Base-by-base conservation (phyloP, 192 early-diverging fungal genomes). In the Entomortierella parvispora region DNA sequence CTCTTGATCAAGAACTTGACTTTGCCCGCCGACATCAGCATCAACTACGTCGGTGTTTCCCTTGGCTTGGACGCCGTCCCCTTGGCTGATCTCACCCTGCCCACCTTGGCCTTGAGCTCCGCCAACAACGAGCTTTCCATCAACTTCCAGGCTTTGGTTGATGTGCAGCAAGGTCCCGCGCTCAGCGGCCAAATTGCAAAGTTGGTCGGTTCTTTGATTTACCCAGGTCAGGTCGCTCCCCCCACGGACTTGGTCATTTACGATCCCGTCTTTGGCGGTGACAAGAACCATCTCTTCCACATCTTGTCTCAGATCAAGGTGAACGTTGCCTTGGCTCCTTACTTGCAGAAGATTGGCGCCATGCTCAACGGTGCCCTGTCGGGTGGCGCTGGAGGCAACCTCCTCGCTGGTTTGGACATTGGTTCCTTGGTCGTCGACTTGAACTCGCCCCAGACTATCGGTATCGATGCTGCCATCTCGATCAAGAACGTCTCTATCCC, bases 251-350 rank as follows among this genome's bases (percentile, higher is more conserved):
- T 51, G 14, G 74, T 77, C 48, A 64, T 77, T 60, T 77, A 68
- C 34, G 62, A 77, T 23, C 74, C 74, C 43, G 74, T 77, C 55
- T 77, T 77, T 68, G 74, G 74, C 31, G 74, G 65, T 42, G 74
- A 77, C 37, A 62, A 63, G 43, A 34, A 77, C 49, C 74, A 68
- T 53, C 66, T 77, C 55, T 77, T 77, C 66, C 65, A 68, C 26
- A 77, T 77, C 42, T 23, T 77, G 44, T 68, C 65, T 14, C 65
- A 77, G 56, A 34, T 77, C 66, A 77, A 68, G 66, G 34, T 68
- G 14, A 63, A 58, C 44, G 33, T 77, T 47, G 51, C 74, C 40
- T 46, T 77, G 32, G 74, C 74, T 40, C 74, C 74, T 37, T 58
- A 58, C 55, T 32, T 77, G 65, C 52, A 77, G 42, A 50, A 68